Evolutionary conservation across 306 rosid species (phyloP).

Genomic region (Lupinus albus): DNA sequence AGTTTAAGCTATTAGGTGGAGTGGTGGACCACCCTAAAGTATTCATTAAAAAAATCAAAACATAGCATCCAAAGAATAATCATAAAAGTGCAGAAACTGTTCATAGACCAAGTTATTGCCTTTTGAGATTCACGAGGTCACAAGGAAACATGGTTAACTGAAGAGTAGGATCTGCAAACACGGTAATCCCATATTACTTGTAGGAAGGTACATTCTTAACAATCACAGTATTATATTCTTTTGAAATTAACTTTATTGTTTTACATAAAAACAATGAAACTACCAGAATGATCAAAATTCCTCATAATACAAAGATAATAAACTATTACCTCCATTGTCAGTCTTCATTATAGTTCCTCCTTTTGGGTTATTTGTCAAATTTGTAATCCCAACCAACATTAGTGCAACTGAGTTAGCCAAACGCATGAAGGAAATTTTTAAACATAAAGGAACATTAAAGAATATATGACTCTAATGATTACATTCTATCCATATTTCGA

Average conservation of each 20-base stretch:
- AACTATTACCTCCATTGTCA: constrained; percentile 57
- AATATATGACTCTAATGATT: too few species aligned
- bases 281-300: constrained; percentile 20
- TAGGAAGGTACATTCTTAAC: neutral
- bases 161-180: constrained; percentile 21
- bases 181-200: constrained; percentile 15
- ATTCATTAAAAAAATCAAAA: constrained; percentile 17
- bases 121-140: constrained; percentile 23
- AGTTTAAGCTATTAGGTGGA: constrained; percentile 6
- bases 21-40: neutral
- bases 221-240: neutral
- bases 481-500: too few species aligned
- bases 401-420: constrained; percentile 76
- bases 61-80: constrained; percentile 7
- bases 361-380: constrained; percentile 59
- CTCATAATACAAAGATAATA: constrained; percentile 22
- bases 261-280: neutral
- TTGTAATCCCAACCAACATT: constrained; percentile 65
- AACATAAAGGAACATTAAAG: too few species aligned
- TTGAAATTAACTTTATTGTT: neutral
- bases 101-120: neutral
- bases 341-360: constrained; percentile 77
- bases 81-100: constrained; percentile 21
- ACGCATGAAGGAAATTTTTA: too few species aligned
- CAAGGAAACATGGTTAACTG: constrained; percentile 21